Conservation (phyloP, 495 filamentous ascomycete species). For the Jackrogersella multiformis region DNA sequence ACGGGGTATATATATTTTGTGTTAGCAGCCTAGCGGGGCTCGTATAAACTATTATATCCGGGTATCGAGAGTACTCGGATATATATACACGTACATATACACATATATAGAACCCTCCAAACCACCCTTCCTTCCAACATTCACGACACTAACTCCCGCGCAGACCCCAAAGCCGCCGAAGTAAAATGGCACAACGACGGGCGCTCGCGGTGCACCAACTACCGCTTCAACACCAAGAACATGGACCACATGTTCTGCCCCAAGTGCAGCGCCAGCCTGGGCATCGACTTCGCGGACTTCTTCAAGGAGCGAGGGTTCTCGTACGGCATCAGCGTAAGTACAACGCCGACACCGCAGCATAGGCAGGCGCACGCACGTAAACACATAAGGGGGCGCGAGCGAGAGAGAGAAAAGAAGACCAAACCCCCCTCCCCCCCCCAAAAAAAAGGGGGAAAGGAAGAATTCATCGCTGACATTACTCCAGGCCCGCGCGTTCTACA, state of each 20-base stretch:
- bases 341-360: background rate
- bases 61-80: too few relatives aligned
- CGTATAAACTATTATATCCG: too few relatives aligned
- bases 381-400: too few relatives aligned
- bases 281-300: slow-evolving; percentile 43
- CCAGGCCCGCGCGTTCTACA: slow-evolving; percentile 44
- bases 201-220: slow-evolving; percentile 39
- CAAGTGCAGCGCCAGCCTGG: slow-evolving; percentile 46
- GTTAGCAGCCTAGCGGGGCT: too few relatives aligned
- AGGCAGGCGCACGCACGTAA: too few relatives aligned
- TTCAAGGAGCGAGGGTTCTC: slow-evolving; percentile 15
- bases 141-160: background rate
- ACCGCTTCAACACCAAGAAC: slow-evolving; percentile 47
- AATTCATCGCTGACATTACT: background rate
- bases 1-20: too few relatives aligned
- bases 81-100: too few relatives aligned
- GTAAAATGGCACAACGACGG: slow-evolving; percentile 42
- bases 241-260: slow-evolving; percentile 50
- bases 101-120: too few relatives aligned
- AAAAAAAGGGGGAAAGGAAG: too few relatives aligned
- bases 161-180: slow-evolving; percentile 37
- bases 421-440: too few relatives aligned
- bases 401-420: background rate
- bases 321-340: slow-evolving; percentile 46
- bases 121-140: background rate